phyloP scores from a whole-genome alignment of 2,329 filamentous ascomycete species.

The Claviceps maximensis region DNA sequence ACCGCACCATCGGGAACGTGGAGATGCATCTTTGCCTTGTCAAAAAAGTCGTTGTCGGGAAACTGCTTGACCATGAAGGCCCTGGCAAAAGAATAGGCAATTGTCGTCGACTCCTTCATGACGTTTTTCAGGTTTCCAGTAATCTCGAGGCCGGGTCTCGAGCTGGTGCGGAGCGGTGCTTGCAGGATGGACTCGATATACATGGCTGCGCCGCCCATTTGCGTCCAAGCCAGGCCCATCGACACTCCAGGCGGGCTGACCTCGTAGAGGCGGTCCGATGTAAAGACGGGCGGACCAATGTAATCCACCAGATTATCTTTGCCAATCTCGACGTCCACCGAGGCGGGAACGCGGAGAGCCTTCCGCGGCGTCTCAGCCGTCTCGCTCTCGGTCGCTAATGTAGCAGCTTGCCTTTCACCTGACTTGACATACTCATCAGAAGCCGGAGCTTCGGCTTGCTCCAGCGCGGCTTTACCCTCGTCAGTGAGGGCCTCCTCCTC shows the following conservation, averaged over 20 bases:
- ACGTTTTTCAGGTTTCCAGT: constrained; percentile 92
- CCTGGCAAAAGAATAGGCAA: constrained; percentile 95
- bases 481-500: constrained; percentile 74
- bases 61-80: constrained; percentile 73
- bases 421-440: constrained; percentile 14
- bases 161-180: constrained; percentile 58
- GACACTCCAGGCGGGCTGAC: constrained; percentile 84
- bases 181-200: constrained; percentile 97
- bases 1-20: constrained; percentile 96
- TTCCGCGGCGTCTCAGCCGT: constrained; percentile 57
- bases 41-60: constrained; percentile 87
- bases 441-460: constrained; percentile 49
- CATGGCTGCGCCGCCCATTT: constrained; percentile 88
- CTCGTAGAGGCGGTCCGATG: constrained; percentile 89
- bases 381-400: constrained; percentile 23
- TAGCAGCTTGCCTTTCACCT: constrained; percentile 13
- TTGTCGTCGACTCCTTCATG: constrained; percentile 94
- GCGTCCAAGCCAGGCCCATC: constrained; percentile 97
- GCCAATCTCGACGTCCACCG: constrained; percentile 72
- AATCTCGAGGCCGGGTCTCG: constrained; percentile 69
- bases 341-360: constrained; percentile 71
- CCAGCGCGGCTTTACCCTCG: constrained; percentile 67
- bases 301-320: constrained; percentile 93
- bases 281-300: constrained; percentile 90
- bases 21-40: constrained; percentile 86